Conservation (phyloP, 129 eudicot genomes). For the Lactuca sativa region DNA sequence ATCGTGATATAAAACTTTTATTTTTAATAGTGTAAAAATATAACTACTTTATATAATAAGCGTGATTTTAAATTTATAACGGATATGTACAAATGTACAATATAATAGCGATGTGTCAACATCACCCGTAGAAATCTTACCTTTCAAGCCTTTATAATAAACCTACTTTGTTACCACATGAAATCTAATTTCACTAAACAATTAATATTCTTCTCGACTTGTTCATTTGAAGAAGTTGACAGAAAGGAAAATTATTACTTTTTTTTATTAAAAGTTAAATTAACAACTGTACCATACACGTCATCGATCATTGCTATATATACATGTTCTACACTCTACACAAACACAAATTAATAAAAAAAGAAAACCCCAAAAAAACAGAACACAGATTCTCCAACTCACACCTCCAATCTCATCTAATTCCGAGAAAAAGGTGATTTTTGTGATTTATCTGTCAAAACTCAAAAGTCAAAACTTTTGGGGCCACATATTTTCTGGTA, state of each 20-base stretch:
- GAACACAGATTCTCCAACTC: constrained; percentile 27
- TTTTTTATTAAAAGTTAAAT: background rate
- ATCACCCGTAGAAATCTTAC: background rate
- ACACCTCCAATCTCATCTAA: constrained; percentile 16
- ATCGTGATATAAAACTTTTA: too few species aligned
- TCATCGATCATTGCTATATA: constrained; percentile 10
- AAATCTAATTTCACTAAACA: background rate
- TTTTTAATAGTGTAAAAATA: too few species aligned
- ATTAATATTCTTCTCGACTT: background rate
- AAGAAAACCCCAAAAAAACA: constrained; percentile 5
- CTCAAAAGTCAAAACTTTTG: background rate
- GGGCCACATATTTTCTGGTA: constrained; percentile 32
- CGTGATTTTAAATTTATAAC: background rate
- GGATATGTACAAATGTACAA: background rate
- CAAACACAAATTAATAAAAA: background rate
- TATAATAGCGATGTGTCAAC: background rate
- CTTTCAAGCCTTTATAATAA: background rate
- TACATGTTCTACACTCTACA: constrained; percentile 27
- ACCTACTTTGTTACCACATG: constrained; percentile 2
- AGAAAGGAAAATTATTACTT: background rate
- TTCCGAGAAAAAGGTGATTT: constrained; percentile 9
- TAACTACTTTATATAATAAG: too few species aligned
- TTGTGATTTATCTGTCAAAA: constrained; percentile 20
- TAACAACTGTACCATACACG: constrained; percentile 25
- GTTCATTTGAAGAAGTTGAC: constrained; percentile 8